Evolutionary conservation across 352 stramenopile species (phyloP), one percentile per base, ranked within the genome.

Genomic region (Pelagophyceae sp.): DNA sequence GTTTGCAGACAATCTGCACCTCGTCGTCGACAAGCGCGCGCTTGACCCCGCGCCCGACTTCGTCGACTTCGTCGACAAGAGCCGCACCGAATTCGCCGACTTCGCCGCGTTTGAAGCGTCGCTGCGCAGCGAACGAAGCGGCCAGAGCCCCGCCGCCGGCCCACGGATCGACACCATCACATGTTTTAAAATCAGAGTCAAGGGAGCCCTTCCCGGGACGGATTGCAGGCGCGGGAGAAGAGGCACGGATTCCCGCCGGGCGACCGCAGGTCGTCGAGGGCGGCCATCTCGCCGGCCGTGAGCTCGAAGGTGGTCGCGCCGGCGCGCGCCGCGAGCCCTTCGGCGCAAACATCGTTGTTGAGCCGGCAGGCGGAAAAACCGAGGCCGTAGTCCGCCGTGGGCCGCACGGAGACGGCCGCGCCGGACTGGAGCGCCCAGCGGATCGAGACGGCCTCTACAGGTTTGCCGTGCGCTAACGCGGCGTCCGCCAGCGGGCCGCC

Each of bases 381-480:
- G 31, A 78, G 67, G 50, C 80, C 82, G 82, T 83, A 86, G 54
- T 80, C 79, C 23, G 63, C 54, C 38, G 78, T 81, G 27, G 82
- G 82, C 72, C 82, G 67, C 0, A 82, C 45, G 17, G 60, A 78
- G 19, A 76, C 72, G n/a, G 78, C 82, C 54, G 69, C 50, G 45
- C 79, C 80, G 58, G 61, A 80, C 76, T 86, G 80, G 54, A 83
- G 75, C 0, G 82, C 78, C 82, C 82, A 86, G 40, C 77, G 75
- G 2, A 86, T 65, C 29, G 82, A 78, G 27, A 85, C 79, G 63
- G 82, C 79, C 75, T 82, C 78, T 0, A 80, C 65, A n/a, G 74
- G 50, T 25, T 76, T 79, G 58, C 75, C 63, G 29, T 72, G 65
- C 76, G 51, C 72, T 38, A 6, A 86, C 45, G 23, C 82, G 45